Evolutionary conservation across 2,329 filamentous ascomycete genomes (phyloP).

Genomic region (Trichoderma sp.): DNA sequence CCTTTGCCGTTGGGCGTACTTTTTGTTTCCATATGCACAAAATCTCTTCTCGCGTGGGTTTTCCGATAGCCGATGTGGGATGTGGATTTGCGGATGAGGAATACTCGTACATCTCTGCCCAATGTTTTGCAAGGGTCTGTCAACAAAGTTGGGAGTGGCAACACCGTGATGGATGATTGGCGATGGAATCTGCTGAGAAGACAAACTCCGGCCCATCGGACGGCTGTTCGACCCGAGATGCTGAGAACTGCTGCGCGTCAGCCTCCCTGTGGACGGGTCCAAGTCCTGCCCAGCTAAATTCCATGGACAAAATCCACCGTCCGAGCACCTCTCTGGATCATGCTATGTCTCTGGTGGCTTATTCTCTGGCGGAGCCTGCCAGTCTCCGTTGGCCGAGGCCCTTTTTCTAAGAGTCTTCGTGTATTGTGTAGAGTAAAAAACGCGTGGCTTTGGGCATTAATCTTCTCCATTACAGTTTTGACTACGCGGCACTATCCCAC

Average conservation of each 20-base stretch:
- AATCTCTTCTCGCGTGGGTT: not conserved
- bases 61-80: slow-evolving; percentile 8
- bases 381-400: slow-evolving; percentile 4
- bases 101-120: not conserved
- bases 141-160: not conserved
- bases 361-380: not conserved
- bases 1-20: not conserved
- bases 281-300: not conserved
- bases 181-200: not conserved
- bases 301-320: not conserved
- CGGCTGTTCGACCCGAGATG: not conserved
- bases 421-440: not conserved
- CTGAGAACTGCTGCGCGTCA: slow-evolving; percentile 6
- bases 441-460: slow-evolving; percentile 5
- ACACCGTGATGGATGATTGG: not conserved
- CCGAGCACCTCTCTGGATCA: not conserved
- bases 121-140: not conserved
- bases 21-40: not conserved
- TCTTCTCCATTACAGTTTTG: slow-evolving; percentile 4
- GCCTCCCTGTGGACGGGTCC: not conserved
- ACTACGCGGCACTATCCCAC: slow-evolving; percentile 8
- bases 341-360: not conserved
- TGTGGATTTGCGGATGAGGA: not conserved
- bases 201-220: not conserved
- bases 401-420: not conserved